phyloP scores from a whole-genome alignment of 495 filamentous ascomycete species.

The Neurospora sp. region DNA sequence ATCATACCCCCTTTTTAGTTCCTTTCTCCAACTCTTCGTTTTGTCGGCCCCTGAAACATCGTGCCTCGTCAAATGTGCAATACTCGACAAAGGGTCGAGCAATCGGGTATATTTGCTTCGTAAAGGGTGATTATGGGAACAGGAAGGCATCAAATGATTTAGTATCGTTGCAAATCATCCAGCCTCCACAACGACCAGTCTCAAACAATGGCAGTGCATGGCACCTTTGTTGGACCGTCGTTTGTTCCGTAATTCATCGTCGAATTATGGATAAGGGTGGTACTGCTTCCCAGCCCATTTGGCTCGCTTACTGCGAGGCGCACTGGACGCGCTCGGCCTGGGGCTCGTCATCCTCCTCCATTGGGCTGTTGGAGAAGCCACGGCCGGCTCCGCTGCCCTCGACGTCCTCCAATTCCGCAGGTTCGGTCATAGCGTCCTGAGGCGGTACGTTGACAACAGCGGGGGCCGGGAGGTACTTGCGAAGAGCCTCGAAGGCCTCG shows the following conservation, averaged over 20 bases:
- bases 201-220: not conserved
- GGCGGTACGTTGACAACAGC: constrained; percentile 51
- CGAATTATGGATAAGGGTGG: not conserved
- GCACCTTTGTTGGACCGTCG: not conserved
- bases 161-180: not conserved
- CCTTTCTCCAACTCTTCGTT: not conserved
- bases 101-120: not conserved
- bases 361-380: constrained; percentile 50
- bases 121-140: not conserved
- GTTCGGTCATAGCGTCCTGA: constrained; percentile 74
- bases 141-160: not conserved
- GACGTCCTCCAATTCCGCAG: constrained; percentile 73
- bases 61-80: not conserved
- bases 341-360: constrained; percentile 69
- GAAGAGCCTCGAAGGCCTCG: constrained; percentile 54
- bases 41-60: not conserved
- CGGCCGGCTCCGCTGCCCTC: constrained; percentile 58
- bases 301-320: constrained; percentile 75
- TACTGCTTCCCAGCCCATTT: not conserved
- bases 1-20: not conserved
- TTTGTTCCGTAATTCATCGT: not conserved
- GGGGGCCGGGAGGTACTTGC: constrained; percentile 70
- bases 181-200: not conserved
- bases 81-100: not conserved
- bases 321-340: constrained; percentile 94